Evolutionary conservation across 768 basidiomycete species (phyloP), one percentile per base, ranked within the genome.

Genomic region (Grammothele lineata): DNA sequence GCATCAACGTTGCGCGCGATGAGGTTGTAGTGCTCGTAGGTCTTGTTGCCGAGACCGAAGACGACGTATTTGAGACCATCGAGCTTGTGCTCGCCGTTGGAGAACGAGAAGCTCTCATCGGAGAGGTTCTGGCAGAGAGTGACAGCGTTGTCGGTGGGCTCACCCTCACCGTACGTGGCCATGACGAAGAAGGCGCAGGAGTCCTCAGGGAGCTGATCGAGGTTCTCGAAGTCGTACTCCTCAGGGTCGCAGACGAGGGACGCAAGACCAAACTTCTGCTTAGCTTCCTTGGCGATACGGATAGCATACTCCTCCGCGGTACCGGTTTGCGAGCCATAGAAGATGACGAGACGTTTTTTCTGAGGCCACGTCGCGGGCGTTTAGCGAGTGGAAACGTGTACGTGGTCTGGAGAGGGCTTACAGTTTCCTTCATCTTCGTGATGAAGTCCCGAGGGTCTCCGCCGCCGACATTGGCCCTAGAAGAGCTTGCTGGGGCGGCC

Each of bases 241-340:
- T 99, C 96, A 3, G 94, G 93, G 62, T 99, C 95, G 61, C 93
- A 96, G 14, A 99, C 95, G 45, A 98, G 83, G 6, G 93, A 96
- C 9, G 92, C 87, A 14, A 97, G 77, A 40, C 95, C 95, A 54
- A 91, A 99, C 62, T 95, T 92, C 51, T 89, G 78, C 70, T 99
- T 99, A 33, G 92, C 92, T 65, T 99, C 95, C 71, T 98, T 98
- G 12, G 95, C 95, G 9, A 99, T 78, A 65, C 96, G 88, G 57
- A 95, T 92, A 34, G 94, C 94, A 57, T 94, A 96, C 66, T 99
- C 95, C 67, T 98, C 96, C 2, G 95, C 95, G 14, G 95, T 99
- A 47, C 95, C 95, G 0, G 95, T 99, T 64, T 99, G 95, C 18
- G 95, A 97, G 48, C 95, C 95, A 62, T 96, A 99, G 66, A 99